Base-by-base conservation (phyloP, 176 grass and related monocot genomes). In the Aegilops speltoides region DNA sequence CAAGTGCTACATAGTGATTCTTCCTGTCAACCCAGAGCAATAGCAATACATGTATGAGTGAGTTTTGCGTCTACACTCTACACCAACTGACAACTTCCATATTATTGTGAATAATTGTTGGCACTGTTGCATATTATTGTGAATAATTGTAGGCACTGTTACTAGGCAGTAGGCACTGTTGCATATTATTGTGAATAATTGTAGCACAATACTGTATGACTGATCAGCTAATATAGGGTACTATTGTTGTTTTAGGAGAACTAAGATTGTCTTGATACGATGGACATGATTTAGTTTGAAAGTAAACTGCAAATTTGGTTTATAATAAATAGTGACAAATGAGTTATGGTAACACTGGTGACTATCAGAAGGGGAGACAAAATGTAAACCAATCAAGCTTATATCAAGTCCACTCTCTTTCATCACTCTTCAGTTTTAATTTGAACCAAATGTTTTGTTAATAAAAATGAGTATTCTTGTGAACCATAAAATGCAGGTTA, bases 401-500 rank as follows among this genome's bases (percentile, higher is more conserved):
- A 54, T 56, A 23, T 25, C 59, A 24, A 77, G 10, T 54, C 40
- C 22, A 52, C 10, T 43, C 64, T 60, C 8, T 74, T 12, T 86
- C 13, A 28, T 64, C 22, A 29, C 7, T 65, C 13, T 40, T 8
- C 4, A 64, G 10, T 54, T 80, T 56, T 5, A 68, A 1, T 43
- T 13, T 59, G 19, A 75, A 73, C n/a, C 7, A 54, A 2, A 5
- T 1, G 20, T 43, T 59, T 87, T 25, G 3, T 24, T 79, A 8
- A 79, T 73, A 28, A 33, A 63, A 54, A 48, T 45, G 34, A 12
- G 6, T 17, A 4, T 64, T 22, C 2, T 63, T 48, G 37, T 43
- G 40, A 22, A 36, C 77, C 56, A 22, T 79, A 19, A 45, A 17
- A 45, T 90, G 76, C 78, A 98, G 96, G 88, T 96, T 34, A 96